Conservation (phyloP, 2,329 filamentous ascomycete species). For the Calonectria naviculata region DNA sequence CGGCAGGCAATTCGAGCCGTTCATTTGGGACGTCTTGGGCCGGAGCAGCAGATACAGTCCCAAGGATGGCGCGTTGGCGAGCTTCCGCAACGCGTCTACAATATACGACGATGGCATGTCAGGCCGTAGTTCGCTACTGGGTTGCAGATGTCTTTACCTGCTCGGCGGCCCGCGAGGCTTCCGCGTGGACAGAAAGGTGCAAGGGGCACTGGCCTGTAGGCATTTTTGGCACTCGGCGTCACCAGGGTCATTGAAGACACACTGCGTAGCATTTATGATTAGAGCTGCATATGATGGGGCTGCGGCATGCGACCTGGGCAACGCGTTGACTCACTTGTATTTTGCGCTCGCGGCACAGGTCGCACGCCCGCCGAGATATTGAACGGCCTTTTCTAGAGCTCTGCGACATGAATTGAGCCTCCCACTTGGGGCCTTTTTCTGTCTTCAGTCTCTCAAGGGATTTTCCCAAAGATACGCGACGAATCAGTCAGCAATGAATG, state of each 20-base stretch:
- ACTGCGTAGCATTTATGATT: not conserved
- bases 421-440: not conserved
- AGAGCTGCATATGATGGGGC: not conserved
- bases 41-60: not conserved
- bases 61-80: not conserved
- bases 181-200: not conserved
- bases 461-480: not conserved
- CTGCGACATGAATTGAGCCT: not conserved
- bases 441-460: not conserved
- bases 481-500: not conserved
- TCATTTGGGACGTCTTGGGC: not conserved
- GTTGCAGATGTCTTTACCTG: not conserved
- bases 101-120: not conserved
- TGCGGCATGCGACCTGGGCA: not conserved
- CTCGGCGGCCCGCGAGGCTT: not conserved
- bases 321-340: not conserved
- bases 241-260: not conserved
- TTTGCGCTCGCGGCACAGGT: conserved; percentile 3
- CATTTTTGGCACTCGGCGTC: not conserved
- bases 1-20: not conserved
- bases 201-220: not conserved
- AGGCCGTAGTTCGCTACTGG: not conserved
- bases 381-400: not conserved
- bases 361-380: not conserved
- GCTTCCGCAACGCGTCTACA: not conserved